Percentiles rank a stretch among this genome's conserved stretches.
phyloP scores from a whole-genome alignment of 2,329 filamentous ascomycete species.

The Aureobasidium sp. region DNA sequence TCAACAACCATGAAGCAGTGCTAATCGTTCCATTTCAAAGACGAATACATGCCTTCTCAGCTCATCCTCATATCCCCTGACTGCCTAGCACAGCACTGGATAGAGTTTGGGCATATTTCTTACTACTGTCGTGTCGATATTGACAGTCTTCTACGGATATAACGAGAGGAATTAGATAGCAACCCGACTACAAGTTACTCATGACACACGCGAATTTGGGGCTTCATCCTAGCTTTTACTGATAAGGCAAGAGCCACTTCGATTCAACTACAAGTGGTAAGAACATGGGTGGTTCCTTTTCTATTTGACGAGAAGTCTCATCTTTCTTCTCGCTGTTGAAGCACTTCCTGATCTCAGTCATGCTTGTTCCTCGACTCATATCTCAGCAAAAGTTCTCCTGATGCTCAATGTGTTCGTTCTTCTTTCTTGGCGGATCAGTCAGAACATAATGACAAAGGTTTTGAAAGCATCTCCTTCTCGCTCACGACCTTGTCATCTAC shows the following conservation, averaged over 20 bases:
- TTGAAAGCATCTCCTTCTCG: too few species aligned
- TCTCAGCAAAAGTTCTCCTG: not conserved
- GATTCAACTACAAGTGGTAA: not conserved
- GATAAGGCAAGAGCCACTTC: not conserved
- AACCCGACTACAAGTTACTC: not conserved
- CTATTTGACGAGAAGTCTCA: not conserved
- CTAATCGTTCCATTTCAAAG: conserved; percentile 36
- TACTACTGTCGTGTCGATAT: conserved; percentile 44
- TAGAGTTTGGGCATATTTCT: conserved; percentile 45
- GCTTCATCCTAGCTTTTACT: not conserved
- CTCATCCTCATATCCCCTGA: conserved; percentile 74
- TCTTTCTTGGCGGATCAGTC: not conserved
- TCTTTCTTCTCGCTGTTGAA: not conserved
- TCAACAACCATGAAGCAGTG: not conserved
- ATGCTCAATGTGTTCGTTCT: not conserved
- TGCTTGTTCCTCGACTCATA: not conserved
- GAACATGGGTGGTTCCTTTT: not conserved
- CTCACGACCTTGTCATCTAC: not conserved
- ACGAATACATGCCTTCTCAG: conserved; percentile 66
- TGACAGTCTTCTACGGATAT: conserved; percentile 22
- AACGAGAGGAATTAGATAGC: not conserved
- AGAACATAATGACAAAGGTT: not conserved
- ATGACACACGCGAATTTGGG: not conserved
- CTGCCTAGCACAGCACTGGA: conserved; percentile 75
- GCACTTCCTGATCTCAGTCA: not conserved